These are phyloP conservation scores for Kwoniella mangroviensis DNA, from an alignment of 768 basidiomycete species.

Conservation along the genomic window DNA sequence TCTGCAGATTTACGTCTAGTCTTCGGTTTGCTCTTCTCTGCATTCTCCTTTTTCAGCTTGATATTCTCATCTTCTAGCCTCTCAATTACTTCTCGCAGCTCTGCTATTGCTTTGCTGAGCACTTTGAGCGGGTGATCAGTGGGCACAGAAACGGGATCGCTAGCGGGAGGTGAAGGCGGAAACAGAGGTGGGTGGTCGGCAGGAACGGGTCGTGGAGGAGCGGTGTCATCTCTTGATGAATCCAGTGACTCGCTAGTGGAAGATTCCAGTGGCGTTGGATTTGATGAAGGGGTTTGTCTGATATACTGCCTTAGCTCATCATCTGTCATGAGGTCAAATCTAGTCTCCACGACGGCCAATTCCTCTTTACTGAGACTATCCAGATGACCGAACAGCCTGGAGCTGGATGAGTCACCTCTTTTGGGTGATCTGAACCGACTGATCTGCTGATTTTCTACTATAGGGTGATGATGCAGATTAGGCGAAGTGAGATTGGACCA, in stretches of 20 bases:
- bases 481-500: conserved; percentile 23
- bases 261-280: neutral
- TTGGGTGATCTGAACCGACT: conserved; percentile 5
- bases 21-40: conserved; percentile 7
- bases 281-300: neutral
- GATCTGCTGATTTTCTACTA: conserved; percentile 9
- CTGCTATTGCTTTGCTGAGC: conserved; percentile 38
- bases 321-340: conserved; percentile 45
- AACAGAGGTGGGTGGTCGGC: conserved; percentile 36
- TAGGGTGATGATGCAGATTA: neutral
- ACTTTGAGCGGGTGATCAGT: conserved; percentile 46
- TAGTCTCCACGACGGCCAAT: conserved; percentile 31
- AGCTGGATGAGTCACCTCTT: conserved; percentile 9
- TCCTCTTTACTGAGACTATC: conserved; percentile 41
- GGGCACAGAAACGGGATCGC: neutral
- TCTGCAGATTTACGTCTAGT: conserved; percentile 14
- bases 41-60: conserved; percentile 22
- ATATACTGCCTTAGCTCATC: conserved; percentile 27
- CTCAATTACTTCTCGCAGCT: conserved; percentile 37
- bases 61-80: conserved; percentile 43
- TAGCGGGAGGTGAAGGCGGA: conserved; percentile 43
- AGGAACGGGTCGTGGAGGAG: neutral
- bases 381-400: conserved; percentile 1
- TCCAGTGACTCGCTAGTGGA: neutral
- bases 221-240: neutral